Conservation (phyloP, 768 basidiomycete genomes). For the Chalciporus pseudorubinellus region DNA sequence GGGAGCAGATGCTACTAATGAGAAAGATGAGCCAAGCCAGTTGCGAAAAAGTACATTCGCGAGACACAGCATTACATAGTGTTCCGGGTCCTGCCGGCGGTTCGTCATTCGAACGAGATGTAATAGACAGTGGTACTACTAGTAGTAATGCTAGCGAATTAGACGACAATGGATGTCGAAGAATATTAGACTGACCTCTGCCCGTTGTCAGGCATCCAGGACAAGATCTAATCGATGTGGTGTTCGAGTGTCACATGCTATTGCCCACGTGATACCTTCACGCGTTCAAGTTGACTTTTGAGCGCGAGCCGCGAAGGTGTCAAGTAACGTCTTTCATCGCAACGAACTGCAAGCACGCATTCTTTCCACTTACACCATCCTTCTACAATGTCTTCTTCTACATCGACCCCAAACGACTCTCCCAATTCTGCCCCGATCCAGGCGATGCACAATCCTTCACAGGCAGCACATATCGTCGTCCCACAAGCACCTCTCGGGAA, state of each 20-base stretch:
- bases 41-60: too few relatives aligned
- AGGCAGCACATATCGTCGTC: constrained; percentile 73
- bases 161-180: too few relatives aligned
- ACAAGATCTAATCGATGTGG: too few relatives aligned
- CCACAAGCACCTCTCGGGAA: constrained; percentile 82
- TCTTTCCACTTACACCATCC: not conserved
- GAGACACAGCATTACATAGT: too few relatives aligned
- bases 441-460: constrained; percentile 82
- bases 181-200: too few relatives aligned
- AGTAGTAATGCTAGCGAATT: too few relatives aligned
- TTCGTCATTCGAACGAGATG: too few relatives aligned
- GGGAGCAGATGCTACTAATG: not conserved
- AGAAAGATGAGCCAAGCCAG: too few relatives aligned
- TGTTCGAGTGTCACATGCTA: constrained; percentile 5
- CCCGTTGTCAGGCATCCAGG: too few relatives aligned
- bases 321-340: too few relatives aligned
- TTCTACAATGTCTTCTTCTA: constrained; percentile 52
- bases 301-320: constrained; percentile 9
- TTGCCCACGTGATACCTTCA: constrained; percentile 24
- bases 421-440: constrained; percentile 62
- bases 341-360: not conserved
- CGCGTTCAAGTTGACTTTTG: constrained; percentile 29
- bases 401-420: constrained; percentile 63
- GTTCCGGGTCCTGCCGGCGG: too few relatives aligned
- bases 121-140: too few relatives aligned